Percentiles rank a stretch among this genome's conserved stretches.
Evolutionary conservation across 1,284 basidiomycete genomes (phyloP).

Genomic region (Pterulicium gracile): DNA sequence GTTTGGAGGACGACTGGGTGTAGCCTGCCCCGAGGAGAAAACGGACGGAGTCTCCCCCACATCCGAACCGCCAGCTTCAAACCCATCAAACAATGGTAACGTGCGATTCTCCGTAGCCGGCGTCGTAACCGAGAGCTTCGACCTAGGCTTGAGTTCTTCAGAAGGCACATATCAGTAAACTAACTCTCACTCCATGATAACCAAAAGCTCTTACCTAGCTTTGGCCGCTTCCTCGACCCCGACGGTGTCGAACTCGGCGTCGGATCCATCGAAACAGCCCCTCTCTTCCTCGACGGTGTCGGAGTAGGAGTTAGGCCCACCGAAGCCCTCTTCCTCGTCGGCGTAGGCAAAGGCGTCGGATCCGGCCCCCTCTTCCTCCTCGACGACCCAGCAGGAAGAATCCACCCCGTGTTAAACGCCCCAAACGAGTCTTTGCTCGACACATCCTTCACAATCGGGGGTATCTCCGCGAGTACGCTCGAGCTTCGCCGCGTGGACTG

Average conservation of each 20-base stretch:
- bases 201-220: background rate
- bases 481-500: constrained; percentile 14
- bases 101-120: too few species aligned
- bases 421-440: constrained; percentile 68
- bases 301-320: background rate
- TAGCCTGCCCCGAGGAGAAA: too few species aligned
- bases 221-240: background rate
- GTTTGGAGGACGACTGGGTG: too few species aligned
- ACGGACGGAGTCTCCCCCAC: background rate
- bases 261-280: background rate
- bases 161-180: background rate
- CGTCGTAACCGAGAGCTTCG: too few species aligned
- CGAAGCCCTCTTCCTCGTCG: constrained; percentile 13
- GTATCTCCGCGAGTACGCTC: constrained; percentile 18
- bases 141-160: background rate
- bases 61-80: too few species aligned
- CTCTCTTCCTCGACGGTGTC: background rate
- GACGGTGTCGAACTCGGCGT: background rate
- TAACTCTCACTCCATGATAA: background rate
- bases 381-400: constrained; percentile 66
- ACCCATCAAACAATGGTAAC: too few species aligned
- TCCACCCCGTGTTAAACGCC: constrained; percentile 85
- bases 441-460: constrained; percentile 55
- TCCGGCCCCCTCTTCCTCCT: constrained; percentile 28
- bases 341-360: constrained; percentile 19